Base-by-base conservation (phyloP, 208 protist species). In the Leishmania amazonensis region DNA sequence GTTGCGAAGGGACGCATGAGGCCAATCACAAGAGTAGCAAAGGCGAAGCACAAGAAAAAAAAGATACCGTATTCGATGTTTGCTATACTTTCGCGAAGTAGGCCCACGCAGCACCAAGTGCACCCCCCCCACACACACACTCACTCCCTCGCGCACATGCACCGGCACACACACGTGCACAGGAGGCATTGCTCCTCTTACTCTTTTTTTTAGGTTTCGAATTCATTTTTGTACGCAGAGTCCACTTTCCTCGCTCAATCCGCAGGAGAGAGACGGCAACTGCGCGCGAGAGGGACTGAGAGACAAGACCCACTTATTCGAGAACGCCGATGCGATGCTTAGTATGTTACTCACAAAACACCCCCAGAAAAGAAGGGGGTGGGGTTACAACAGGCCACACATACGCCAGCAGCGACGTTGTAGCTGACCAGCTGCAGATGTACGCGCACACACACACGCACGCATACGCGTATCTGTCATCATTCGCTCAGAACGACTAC, bases 401-500 rank as follows among this genome's bases (percentile, higher is more conserved):
- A 7, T 67, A 67, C n/a, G 9, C 3, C 31, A 31, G 31, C 60
- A 67, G 28, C 60, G 60, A 38, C 60, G 11, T 15, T 67, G 31
- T 9, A 19, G 60, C 28, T 13, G 13, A 67, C 31, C 13, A 3
- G 11, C 28, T 31, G n/a, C 51, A 62, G 31, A 35, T 58, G 2
- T 54, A 75, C 54, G 38, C 62, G 47, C 75, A 67, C 38, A 58
- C 57, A 8, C 1, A 47, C 51, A 31, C 51, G 21, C 24, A 54
- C 17, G 51, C 9, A 54, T 38, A 51, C 45, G 45, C 24, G 45
- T 13, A 2, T 21, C 24, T 51, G 68, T 31, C 42, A 73, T 73
- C 21, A 31, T 67, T 57, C 31, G 40, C 28, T 13, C 51, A 45
- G 24, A 38, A 15, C n/a, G 11, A 40, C 89, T 97, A 99, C 81